Conservation (phyloP, 768 basidiomycete genomes). For the Suillus plorans region DNA sequence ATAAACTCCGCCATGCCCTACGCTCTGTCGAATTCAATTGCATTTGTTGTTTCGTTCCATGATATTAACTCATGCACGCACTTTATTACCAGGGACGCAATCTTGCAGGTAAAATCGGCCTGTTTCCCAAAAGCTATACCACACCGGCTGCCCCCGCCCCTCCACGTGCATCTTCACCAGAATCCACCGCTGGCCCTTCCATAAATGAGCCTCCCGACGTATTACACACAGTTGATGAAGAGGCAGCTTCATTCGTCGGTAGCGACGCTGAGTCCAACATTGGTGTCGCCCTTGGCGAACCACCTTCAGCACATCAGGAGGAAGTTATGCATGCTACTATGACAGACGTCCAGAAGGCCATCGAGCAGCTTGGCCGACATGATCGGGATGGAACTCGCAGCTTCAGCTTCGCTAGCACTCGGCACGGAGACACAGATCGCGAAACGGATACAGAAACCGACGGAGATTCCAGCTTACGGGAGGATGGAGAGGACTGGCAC, state of each 20-base stretch:
- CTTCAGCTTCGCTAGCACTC: conserved; percentile 75
- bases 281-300: conserved; percentile 27
- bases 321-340: conserved; percentile 85
- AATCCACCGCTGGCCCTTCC: conserved; percentile 24
- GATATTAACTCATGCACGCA: conserved; percentile 7
- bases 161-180: conserved; percentile 23
- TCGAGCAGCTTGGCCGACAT: conserved; percentile 75
- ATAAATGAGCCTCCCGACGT: conserved; percentile 21
- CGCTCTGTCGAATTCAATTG: conserved; percentile 21
- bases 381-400: conserved; percentile 62
- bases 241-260: conserved; percentile 36
- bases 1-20: conserved; percentile 20
- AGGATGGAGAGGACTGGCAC: conserved; percentile 57
- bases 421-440: conserved; percentile 49
- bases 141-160: conserved; percentile 50
- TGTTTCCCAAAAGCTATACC: conserved; percentile 92
- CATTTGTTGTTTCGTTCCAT: conserved; percentile 14
- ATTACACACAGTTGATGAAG: conserved; percentile 49
- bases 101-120: conserved; percentile 73
- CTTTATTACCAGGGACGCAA: conserved; percentile 70
- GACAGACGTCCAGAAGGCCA: conserved; percentile 88
- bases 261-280: conserved; percentile 24
- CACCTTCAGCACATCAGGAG: conserved; percentile 29
- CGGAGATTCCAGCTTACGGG: conserved; percentile 50
- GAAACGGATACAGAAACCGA: conserved; percentile 53